Conservation (phyloP, 2,329 filamentous ascomycete species). For the Trichoderma semiorbis region DNA sequence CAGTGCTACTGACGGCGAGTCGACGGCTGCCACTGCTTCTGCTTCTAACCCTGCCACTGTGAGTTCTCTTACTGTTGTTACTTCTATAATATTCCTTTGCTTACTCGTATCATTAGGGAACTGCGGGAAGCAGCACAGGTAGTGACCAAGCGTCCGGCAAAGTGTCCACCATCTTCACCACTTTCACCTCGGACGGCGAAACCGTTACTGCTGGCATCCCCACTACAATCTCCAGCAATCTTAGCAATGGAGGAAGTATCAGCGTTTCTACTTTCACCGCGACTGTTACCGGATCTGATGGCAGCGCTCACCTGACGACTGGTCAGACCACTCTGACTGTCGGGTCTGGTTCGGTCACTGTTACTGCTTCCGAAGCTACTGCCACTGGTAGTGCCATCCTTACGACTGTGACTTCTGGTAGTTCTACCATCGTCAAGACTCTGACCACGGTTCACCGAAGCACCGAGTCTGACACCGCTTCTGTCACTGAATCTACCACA, state of each 20-base stretch:
- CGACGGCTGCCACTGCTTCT: not conserved
- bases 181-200: constrained; percentile 33
- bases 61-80: not conserved
- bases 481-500: constrained; percentile 21
- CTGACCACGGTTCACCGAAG: constrained; percentile 27
- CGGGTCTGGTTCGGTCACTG: constrained; percentile 19
- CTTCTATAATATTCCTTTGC: not conserved
- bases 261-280: constrained; percentile 23
- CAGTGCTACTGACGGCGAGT: not conserved
- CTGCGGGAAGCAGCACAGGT: not conserved
- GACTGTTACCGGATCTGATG: constrained; percentile 23
- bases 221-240: constrained; percentile 33
- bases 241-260: constrained; percentile 22
- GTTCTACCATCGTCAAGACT: constrained; percentile 26
- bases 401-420: constrained; percentile 26
- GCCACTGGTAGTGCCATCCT: constrained; percentile 18
- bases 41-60: not conserved
- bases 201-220: constrained; percentile 35
- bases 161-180: constrained; percentile 38
- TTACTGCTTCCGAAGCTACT: constrained; percentile 16
- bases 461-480: constrained; percentile 23
- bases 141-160: constrained; percentile 1
- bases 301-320: constrained; percentile 26
- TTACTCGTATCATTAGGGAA: constrained; percentile 2
- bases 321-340: constrained; percentile 29